These are phyloP conservation scores for Amphirosellinia nigrospora DNA, from an alignment of 495 filamentous ascomycete species.

Conservation along the genomic window DNA sequence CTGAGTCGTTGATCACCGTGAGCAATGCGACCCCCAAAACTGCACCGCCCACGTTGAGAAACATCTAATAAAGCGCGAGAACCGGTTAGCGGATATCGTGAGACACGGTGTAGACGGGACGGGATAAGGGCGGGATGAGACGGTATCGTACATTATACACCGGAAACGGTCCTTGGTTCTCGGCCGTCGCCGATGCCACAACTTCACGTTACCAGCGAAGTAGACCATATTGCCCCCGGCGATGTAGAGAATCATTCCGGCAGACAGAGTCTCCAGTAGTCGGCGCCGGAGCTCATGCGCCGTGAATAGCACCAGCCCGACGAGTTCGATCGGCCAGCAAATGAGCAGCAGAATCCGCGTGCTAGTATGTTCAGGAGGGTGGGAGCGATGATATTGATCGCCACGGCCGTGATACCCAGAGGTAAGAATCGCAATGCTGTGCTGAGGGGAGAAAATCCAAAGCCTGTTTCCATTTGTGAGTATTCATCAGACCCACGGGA, in stretches of 20 bases:
- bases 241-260: constrained; percentile 13
- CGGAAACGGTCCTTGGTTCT: constrained; percentile 5
- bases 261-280: constrained; percentile 13
- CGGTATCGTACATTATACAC: not conserved
- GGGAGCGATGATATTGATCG: not conserved
- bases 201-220: not conserved
- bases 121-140: not conserved
- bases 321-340: not conserved
- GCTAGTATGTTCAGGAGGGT: not conserved
- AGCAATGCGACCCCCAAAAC: constrained; percentile 10
- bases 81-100: too few relatives aligned
- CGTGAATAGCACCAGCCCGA: not conserved
- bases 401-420: not conserved
- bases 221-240: not conserved
- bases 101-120: not conserved
- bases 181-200: not conserved
- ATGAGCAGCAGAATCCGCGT: not conserved
- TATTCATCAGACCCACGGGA: too few relatives aligned
- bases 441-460: not conserved
- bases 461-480: not conserved
- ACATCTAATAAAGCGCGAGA: not conserved
- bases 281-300: not conserved
- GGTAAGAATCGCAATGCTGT: constrained; percentile 4
- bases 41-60: constrained; percentile 11
- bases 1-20: not conserved